Conservation (phyloP, 2,329 filamentous ascomycete genomes). For the Orbilia oligospora region DNA sequence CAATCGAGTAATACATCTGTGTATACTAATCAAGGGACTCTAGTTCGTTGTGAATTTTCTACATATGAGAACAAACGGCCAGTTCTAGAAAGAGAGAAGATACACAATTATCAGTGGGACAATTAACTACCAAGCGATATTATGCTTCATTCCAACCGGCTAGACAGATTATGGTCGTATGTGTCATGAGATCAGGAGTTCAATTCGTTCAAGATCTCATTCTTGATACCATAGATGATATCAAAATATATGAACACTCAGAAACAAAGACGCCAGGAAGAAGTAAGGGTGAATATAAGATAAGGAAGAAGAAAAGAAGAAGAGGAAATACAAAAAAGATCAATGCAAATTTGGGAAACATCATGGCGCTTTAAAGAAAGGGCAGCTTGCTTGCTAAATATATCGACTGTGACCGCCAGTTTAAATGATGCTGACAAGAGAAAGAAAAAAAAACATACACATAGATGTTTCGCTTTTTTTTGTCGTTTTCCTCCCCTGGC, state of each 20-base stretch:
- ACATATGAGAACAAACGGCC: too few relatives aligned
- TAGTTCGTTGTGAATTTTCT: too few relatives aligned
- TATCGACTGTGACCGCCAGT: conserved; percentile 36
- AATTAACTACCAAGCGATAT: neutral
- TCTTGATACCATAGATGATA: conserved; percentile 4
- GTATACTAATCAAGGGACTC: too few relatives aligned
- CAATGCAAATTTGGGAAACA: conserved; percentile 20
- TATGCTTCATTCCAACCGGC: conserved; percentile 1
- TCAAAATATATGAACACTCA: conserved; percentile 20
- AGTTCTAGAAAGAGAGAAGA: too few relatives aligned
- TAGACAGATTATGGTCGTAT: neutral
- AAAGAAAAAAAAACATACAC: conserved; percentile 7
- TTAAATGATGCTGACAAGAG: conserved; percentile 31
- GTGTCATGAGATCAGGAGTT: neutral
- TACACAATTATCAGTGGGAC: neutral
- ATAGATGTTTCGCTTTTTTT: conserved; percentile 26
- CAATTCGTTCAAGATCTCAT: neutral
- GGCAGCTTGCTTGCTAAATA: conserved; percentile 31
- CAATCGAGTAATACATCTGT: too few relatives aligned
- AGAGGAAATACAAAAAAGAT: neutral
- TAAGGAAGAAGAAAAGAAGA: too few relatives aligned
- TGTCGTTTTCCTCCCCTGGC: neutral
- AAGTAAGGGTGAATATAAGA: too few relatives aligned
- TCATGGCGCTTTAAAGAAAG: conserved; percentile 36
- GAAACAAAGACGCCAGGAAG: conserved; percentile 23